These are phyloP conservation scores for Aspergillus sp. DNA, from an alignment of 2,329 filamentous ascomycete species.

Conservation along the genomic window DNA sequence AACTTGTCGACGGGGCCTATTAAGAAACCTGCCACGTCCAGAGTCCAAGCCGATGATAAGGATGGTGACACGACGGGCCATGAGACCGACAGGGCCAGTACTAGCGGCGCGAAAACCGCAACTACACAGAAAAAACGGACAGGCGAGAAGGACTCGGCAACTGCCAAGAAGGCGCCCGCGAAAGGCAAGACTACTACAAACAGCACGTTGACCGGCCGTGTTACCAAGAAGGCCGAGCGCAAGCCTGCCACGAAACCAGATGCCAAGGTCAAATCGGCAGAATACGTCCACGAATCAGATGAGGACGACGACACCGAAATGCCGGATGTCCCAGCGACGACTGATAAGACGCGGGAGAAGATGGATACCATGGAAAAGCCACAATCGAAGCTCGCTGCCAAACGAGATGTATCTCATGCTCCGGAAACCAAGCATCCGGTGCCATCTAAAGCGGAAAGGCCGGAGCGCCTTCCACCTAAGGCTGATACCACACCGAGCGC, in stretches of 20 bases:
- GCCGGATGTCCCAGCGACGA: slow-evolving; percentile 21
- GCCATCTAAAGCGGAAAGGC: slow-evolving; percentile 20
- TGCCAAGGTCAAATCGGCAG: slow-evolving; percentile 47
- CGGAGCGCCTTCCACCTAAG: slow-evolving; percentile 17
- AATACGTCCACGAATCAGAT: slow-evolving; percentile 48
- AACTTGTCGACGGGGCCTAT: slow-evolving; percentile 42
- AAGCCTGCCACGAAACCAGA: slow-evolving; percentile 33
- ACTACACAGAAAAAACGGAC: slow-evolving; percentile 31
- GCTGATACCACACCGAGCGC: slow-evolving; percentile 4
- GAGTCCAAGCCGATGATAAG: slow-evolving; percentile 34
- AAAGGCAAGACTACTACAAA: slow-evolving; percentile 46
- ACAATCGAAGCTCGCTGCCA: slow-evolving; percentile 13
- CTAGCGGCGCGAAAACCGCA: slow-evolving; percentile 19
- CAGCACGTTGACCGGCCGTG: slow-evolving; percentile 37
- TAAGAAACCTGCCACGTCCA: slow-evolving; percentile 32
- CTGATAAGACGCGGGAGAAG: slow-evolving; percentile 12
- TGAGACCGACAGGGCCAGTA: slow-evolving; percentile 30
- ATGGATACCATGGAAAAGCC: slow-evolving; percentile 10
- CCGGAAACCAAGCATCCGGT: slow-evolving; percentile 15
- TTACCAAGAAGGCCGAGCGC: slow-evolving; percentile 41
- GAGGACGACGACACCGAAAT: slow-evolving; percentile 43
- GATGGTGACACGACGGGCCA: slow-evolving; percentile 30
- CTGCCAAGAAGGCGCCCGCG: slow-evolving; percentile 36
- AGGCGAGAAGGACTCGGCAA: slow-evolving; percentile 33
- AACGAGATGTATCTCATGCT: slow-evolving; percentile 13